Base-by-base conservation (phyloP, 2,329 filamentous ascomycete species). In the Orbilia brochopaga region DNA sequence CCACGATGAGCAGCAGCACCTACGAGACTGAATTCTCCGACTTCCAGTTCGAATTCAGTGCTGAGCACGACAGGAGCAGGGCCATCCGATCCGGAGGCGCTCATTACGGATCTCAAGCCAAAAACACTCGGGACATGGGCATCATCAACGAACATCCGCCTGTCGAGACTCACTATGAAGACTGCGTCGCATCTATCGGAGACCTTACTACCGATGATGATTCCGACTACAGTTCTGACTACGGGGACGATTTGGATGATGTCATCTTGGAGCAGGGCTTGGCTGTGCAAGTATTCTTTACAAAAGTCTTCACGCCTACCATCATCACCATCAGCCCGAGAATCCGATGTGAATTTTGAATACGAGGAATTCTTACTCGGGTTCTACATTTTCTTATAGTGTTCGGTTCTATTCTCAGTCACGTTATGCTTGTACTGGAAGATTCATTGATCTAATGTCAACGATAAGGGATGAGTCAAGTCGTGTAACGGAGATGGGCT, bases 1-100 rank as follows among this genome's bases (percentile, higher is more conserved):
- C 67, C 10, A 55, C 44, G 15, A 56, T 61, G 42, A 72, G 60
- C 67, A 72, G 48, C 10, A 65, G 60, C 30, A 72, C 67, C 8
- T 72, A 72, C 23, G 52, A 65, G 52, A 72, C 67, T 4, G 67
- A 72, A 21, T 72, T 72, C 37, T 72, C 67, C 6, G 67, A 72
- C 35, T 72, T 72, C 19, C 67, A 72, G 53, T 72, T 72, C 51
- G 67, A 65, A n/a, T 72, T 72, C 32, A 52, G 32, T 5, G 55
- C 55, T 13, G 30, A 37, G 30, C 40, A 42, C 13, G 56, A 60
- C 19, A 72, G 64, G 27, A 21, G 44, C 13, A 32, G 51, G 15
- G 32, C 52, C 11, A 5, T 50, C 21, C 60, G 60, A 56, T 35
- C 23, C 19, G 7, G 11, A 48, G 44, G 6, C 11, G 50, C 50